Evolutionary conservation across 176 grass and related monocot species (phyloP).

Genomic region (Poa annua): DNA sequence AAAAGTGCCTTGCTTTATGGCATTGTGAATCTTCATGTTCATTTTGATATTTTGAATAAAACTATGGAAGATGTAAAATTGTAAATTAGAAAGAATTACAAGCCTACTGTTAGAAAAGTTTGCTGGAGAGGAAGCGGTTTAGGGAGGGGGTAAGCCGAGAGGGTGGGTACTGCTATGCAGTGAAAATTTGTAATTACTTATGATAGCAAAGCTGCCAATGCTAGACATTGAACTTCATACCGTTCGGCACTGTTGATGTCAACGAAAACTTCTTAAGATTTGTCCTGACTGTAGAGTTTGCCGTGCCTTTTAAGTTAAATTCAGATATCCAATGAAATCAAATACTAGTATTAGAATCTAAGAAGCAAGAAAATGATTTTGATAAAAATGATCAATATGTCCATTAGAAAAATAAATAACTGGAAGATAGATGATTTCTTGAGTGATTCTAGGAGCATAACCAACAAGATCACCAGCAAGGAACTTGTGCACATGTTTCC

Average conservation of each 20-base stretch:
- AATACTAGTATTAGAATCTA: neutral
- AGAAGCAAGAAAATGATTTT: neutral
- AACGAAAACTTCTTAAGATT: neutral
- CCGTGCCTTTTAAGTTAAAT: neutral
- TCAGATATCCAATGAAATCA: neutral
- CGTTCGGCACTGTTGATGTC: neutral
- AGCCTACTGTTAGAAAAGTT: neutral
- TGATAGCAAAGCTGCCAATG: constrained; percentile 18
- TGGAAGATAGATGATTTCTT: neutral
- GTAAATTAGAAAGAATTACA: neutral
- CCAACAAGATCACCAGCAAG: constrained; percentile 13
- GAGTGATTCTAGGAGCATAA: neutral
- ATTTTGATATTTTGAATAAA: neutral
- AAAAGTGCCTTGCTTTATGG: constrained; percentile 1
- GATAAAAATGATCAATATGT: neutral
- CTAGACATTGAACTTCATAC: neutral
- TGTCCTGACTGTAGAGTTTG: constrained; percentile 9
- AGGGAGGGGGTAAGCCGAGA: too few relatives aligned
- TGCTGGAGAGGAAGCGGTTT: neutral
- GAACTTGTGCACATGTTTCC: constrained; percentile 18
- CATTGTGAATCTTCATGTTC: neutral
- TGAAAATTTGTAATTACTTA: constrained; percentile 30
- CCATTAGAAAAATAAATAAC: neutral
- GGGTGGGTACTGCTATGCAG: neutral
- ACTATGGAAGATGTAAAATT: neutral